Evolutionary conservation across 768 basidiomycete species (phyloP), one percentile per base, ranked within the genome.

Genomic region (Naganishia friedmannii): DNA sequence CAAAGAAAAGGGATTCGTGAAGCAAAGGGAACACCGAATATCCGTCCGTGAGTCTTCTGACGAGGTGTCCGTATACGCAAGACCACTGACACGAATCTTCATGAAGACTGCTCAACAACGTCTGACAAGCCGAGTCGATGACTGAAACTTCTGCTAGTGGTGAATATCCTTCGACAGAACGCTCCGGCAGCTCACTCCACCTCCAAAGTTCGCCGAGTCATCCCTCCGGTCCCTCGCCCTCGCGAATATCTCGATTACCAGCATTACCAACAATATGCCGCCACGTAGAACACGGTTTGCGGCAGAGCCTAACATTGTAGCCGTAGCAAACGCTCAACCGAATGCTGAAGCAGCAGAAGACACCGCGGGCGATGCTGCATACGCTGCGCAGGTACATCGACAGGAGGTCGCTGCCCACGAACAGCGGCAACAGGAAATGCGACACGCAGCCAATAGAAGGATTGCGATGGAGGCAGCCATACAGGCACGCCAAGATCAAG

Each of bases 341-440:
- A 21, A 51, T 51, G 48, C 15, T 8, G 15, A 21, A 3, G 23
- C 37, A 26, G 60, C 26, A 45, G 7, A 3, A 63, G 60, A 63
- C 21, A 63, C 60, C 9, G 7, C 60, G 9, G 60, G 60, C n/a
- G 60, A 63, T 45, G 60, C 60, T 1, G 60, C 19, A 21, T 23
- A 46, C n/a, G 60, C 60, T 42, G 19, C 31, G 57, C 19, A 7
- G 10, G n/a, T 58, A 21, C 57, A 58, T 34, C 31, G 13, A n/a
- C 39, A 45, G 42, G 32, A 28, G 39, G 12, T 42, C 21, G 39
- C 23, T 23, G 60, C 23, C 7, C 4, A 28, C 7, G 39, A 3
- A 29, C 42, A 2, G 26, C 60, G 32, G 15, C 60, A 23, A 15
- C 60, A 45, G 15, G 42, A 37, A 5, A 37, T 37, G 34, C 34